Conservation (phyloP, 2,329 filamentous ascomycete genomes). For the Sarocladium strictum region DNA sequence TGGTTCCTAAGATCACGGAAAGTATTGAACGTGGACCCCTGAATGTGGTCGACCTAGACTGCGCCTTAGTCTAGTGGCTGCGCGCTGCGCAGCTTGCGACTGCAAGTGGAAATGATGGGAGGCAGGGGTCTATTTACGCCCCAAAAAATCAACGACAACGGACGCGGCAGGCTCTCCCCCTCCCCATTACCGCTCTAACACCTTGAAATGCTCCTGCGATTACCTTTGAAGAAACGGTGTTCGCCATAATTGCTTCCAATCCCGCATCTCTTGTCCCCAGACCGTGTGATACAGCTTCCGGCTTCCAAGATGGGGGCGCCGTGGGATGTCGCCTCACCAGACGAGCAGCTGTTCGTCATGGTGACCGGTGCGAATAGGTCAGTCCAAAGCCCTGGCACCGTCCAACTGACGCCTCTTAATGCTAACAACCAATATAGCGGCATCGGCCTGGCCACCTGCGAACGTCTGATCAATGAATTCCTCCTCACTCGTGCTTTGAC, state of each 20-base stretch:
- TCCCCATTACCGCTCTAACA: too few species aligned
- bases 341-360: conserved; percentile 56
- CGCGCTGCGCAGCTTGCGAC: neutral
- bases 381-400: conserved; percentile 12
- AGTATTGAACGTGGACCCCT: neutral
- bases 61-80: too few species aligned
- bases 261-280: too few species aligned
- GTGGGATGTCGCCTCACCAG: conserved; percentile 28
- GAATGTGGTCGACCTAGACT: neutral
- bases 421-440: conserved; percentile 51
- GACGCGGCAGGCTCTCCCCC: too few species aligned
- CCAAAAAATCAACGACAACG: neutral
- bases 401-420: neutral
- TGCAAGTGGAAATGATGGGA: neutral
- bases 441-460: conserved; percentile 76
- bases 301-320: conserved; percentile 20
- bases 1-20: neutral
- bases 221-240: too few species aligned
- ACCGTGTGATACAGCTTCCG: too few species aligned
- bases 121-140: neutral
- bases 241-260: too few species aligned
- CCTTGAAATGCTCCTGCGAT: too few species aligned
- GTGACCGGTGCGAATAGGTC: conserved; percentile 87
- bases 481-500: conserved; percentile 59
- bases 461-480: conserved; percentile 87